Conservation (phyloP, 257 asterid species). For the Nicotiana attenuata region DNA sequence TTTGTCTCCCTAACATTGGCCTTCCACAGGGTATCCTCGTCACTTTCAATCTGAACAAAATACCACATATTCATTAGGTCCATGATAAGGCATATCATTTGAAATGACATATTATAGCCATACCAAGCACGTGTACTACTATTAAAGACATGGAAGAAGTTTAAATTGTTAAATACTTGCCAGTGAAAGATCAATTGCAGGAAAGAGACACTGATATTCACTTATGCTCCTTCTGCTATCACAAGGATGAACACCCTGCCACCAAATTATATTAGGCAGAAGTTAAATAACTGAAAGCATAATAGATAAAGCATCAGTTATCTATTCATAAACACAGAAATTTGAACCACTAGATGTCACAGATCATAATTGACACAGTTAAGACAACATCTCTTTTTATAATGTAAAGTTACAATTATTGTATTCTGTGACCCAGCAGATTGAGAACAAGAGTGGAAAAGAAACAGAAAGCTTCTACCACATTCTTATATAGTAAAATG, state of each 20-base stretch:
- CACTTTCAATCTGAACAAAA: conserved; percentile 67
- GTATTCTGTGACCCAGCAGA: neutral
- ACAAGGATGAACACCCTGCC: conserved; percentile 97
- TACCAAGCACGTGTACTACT: neutral
- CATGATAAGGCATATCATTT: too few relatives aligned
- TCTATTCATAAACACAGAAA: neutral
- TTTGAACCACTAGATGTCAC: neutral
- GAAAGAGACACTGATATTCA: conserved; percentile 74
- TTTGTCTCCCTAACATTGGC: conserved; percentile 79
- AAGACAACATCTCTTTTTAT: neutral
- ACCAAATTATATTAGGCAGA: neutral
- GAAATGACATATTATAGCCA: too few relatives aligned
- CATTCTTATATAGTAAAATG: neutral
- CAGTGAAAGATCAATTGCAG: conserved; percentile 83
- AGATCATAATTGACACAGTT: neutral
- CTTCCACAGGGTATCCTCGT: conserved; percentile 75
- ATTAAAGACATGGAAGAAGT: neutral
- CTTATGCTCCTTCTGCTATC: conserved; percentile 80
- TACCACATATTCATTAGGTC: conserved; percentile 10
- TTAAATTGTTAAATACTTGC: conserved; percentile 26
- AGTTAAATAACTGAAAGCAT: neutral
- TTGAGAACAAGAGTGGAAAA: neutral
- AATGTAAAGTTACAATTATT: neutral
- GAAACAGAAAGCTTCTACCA: too few relatives aligned
- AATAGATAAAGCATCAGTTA: neutral